These are phyloP conservation scores for Calonectria hongkongensis DNA, from an alignment of 2,329 filamentous ascomycete species.

Conservation along the genomic window DNA sequence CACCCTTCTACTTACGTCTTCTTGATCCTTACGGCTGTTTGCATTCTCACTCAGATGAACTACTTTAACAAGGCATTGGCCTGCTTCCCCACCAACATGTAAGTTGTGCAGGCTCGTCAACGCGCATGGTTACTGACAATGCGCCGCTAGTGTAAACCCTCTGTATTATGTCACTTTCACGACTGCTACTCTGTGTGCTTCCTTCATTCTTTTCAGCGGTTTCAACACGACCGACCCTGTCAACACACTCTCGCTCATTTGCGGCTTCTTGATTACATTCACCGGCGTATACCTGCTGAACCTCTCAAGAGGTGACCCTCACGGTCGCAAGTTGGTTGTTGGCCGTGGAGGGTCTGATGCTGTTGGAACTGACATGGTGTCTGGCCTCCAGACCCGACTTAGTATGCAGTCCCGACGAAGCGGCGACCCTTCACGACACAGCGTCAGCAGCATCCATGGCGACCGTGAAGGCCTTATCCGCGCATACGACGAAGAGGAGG, in stretches of 20 bases:
- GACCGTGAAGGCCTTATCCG: slow-evolving; percentile 91
- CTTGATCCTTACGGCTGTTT: slow-evolving; percentile 92
- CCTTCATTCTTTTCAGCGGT: slow-evolving; percentile 95
- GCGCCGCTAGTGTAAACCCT: slow-evolving; percentile 85
- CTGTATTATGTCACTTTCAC: slow-evolving; percentile 99
- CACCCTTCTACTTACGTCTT: slow-evolving; percentile 98
- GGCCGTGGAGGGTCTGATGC: slow-evolving; percentile 81
- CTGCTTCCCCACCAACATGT: slow-evolving; percentile 98
- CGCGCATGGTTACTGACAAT: slow-evolving; percentile 22
- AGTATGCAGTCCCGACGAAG: slow-evolving; percentile 94
- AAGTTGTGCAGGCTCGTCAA: slow-evolving; percentile 61
- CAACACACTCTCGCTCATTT: slow-evolving; percentile 93
- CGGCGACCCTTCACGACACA: slow-evolving; percentile 78
- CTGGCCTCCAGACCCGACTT: slow-evolving; percentile 90
- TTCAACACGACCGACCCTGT: slow-evolving; percentile 96
- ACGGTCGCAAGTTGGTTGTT: slow-evolving; percentile 81
- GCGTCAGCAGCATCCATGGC: slow-evolving; percentile 77
- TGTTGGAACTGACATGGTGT: slow-evolving; percentile 93
- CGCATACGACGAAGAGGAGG: slow-evolving; percentile 90
- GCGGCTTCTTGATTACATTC: slow-evolving; percentile 96
- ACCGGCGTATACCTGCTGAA: slow-evolving; percentile 97
- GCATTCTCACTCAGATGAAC: slow-evolving; percentile 99
- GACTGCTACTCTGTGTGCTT: slow-evolving; percentile 93
- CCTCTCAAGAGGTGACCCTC: slow-evolving; percentile 92
- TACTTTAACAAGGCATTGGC: slow-evolving; percentile 99